These are phyloP conservation scores for Antitrichia curtipendula DNA, from an alignment of 225 moss, liverwort and hornwort species.

Conservation along the genomic window DNA sequence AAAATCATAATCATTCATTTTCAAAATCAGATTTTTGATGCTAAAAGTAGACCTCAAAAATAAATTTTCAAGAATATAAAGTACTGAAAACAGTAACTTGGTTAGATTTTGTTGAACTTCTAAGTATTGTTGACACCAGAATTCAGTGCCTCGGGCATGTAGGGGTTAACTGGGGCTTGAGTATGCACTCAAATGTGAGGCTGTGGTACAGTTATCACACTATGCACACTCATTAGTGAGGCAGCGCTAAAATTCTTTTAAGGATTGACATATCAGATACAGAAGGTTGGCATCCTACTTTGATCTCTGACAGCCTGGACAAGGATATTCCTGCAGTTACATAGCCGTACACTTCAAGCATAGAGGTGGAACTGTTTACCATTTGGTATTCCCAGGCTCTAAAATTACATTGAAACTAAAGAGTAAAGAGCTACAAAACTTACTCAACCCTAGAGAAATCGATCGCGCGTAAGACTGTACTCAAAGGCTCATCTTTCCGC, in stretches of 20 bases:
- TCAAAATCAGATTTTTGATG: too few relatives aligned
- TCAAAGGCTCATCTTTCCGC: constrained; percentile 12
- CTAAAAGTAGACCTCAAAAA: too few relatives aligned
- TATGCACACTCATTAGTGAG: neutral
- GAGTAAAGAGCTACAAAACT: constrained; percentile 1
- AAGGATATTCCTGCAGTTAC: neutral
- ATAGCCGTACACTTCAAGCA: neutral
- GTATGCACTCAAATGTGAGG: neutral
- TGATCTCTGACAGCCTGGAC: neutral
- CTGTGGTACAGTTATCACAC: neutral
- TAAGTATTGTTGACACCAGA: too few relatives aligned
- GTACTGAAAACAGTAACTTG: too few relatives aligned
- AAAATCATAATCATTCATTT: too few relatives aligned
- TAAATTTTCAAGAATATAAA: too few relatives aligned
- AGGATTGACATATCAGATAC: neutral
- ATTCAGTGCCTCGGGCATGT: too few relatives aligned
- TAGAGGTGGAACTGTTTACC: neutral
- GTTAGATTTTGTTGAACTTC: too few relatives aligned
- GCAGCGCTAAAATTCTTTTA: neutral
- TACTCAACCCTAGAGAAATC: neutral
- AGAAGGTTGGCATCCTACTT: neutral
- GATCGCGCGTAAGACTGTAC: neutral
- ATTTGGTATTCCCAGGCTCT: neutral
- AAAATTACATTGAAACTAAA: neutral
- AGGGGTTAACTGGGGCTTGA: too few relatives aligned